Base-by-base conservation (phyloP, 2,329 filamentous ascomycete genomes). In the Fusarium miscanthi region DNA sequence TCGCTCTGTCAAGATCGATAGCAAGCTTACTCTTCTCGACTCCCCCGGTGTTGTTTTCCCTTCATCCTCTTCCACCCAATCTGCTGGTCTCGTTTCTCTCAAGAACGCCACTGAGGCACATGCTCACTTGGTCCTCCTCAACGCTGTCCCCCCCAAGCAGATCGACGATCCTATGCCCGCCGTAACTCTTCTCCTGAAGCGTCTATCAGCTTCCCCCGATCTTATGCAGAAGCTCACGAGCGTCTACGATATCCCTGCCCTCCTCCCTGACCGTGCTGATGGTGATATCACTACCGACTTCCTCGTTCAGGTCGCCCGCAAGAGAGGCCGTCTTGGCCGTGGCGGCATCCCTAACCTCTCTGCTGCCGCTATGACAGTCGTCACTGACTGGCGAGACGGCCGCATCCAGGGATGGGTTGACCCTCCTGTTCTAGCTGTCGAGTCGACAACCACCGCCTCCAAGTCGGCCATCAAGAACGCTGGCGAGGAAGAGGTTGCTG, bases 381-480 rank as follows among this genome's bases (percentile, higher is more conserved):
- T 99, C 64, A 96, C 91, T n/a, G 96, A 99, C 85, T 97, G 96
- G 94, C 90, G 96, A 75, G 95, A 98, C 80, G 95, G 95, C 31
- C 90, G 96, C 58, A 97, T 99, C 77, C 94, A 97, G 83, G 95
- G 95, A 63, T 97, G 95, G 95, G 89, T 91, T 52, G 92, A 94
- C 76, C 89, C 94, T 6, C 94, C 95, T 12, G 87, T 88, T 40
- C 82, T 94, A 66, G 84, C 88, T 23, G 87, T 92, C 49, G 86
- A 86, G 62, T 76, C 78, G 16, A 56, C 64, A 58, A 74, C 77
- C 6, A 76, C 77, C 11, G 73, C 79, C 5, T 75, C 76, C 9
- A 82, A 79, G 43, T 74, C 79, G n/a, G 77, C 75, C 16, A 76
- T 84, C 71, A 81, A 79, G 78, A 80, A 81, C 48, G 81, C 78